Evolutionary conservation across 2,329 filamentous ascomycete species (phyloP).

Genomic region (Clarireedia monteithiana): DNA sequence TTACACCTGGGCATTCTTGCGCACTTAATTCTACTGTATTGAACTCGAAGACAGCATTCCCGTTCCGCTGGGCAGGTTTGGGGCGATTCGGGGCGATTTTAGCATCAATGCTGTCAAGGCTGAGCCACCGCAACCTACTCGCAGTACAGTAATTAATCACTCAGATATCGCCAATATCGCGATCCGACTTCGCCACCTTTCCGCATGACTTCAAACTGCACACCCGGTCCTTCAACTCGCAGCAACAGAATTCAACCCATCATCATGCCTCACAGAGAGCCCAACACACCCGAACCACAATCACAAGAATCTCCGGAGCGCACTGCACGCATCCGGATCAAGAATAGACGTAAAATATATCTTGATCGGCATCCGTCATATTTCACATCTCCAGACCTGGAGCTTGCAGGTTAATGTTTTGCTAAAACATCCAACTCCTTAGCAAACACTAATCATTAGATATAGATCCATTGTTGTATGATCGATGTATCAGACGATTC

Average conservation of each 20-base stretch:
- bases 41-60: too few species aligned
- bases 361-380: slow-evolving; percentile 29
- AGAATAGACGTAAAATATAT: slow-evolving; percentile 29
- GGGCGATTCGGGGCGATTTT: too few species aligned
- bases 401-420: slow-evolving; percentile 24
- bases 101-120: background rate
- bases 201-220: slow-evolving; percentile 6
- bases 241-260: slow-evolving; percentile 3
- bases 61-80: too few species aligned
- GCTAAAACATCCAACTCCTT: background rate
- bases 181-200: slow-evolving; percentile 1
- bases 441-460: slow-evolving; percentile 10
- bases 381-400: slow-evolving; percentile 28
- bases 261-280: slow-evolving; percentile 24
- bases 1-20: background rate
- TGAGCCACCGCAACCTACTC: background rate
- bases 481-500: slow-evolving; percentile 29
- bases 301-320: slow-evolving; percentile 14
- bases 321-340: slow-evolving; percentile 23
- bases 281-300: slow-evolving; percentile 3
- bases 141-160: background rate
- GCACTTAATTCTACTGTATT: too few species aligned
- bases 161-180: background rate
- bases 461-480: slow-evolving; percentile 30
- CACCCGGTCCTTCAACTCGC: slow-evolving; percentile 1